These are phyloP conservation scores for Termitomyces sp. DNA, from an alignment of 1,284 basidiomycete species.

Conservation along the genomic window DNA sequence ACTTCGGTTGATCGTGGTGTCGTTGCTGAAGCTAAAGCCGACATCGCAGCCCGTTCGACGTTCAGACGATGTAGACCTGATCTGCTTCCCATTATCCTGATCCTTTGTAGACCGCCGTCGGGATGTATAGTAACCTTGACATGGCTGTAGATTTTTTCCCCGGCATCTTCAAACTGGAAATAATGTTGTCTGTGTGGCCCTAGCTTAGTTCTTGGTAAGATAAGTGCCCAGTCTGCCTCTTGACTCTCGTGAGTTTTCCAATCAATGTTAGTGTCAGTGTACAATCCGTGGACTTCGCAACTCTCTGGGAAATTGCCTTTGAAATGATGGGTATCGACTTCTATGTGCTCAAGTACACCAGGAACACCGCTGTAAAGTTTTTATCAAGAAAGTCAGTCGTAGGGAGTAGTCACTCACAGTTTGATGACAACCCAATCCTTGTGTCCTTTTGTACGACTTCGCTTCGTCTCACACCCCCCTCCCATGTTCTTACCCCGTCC, in stretches of 20 bases:
- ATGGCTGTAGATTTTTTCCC: slow-evolving; percentile 68
- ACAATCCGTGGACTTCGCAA: slow-evolving; percentile 74
- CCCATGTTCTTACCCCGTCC: slow-evolving; percentile 92
- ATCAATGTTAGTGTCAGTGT: slow-evolving; percentile 38
- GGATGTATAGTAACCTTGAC: slow-evolving; percentile 88
- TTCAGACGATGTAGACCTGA: background rate
- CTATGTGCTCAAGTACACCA: slow-evolving; percentile 72
- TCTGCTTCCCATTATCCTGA: slow-evolving; percentile 76
- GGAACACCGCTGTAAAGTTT: slow-evolving; percentile 47
- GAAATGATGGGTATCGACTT: slow-evolving; percentile 95
- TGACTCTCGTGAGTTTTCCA: slow-evolving; percentile 34
- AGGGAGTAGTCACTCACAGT: slow-evolving; percentile 51
- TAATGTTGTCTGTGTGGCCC: slow-evolving; percentile 90
- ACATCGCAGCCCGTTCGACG: background rate
- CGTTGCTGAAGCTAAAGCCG: background rate
- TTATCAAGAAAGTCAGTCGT: background rate
- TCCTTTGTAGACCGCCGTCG: slow-evolving; percentile 92
- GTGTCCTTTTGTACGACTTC: slow-evolving; percentile 75
- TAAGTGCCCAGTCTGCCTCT: slow-evolving; percentile 62
- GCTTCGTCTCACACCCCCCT: slow-evolving; percentile 97
- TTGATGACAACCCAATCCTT: slow-evolving; percentile 91
- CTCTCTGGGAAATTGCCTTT: slow-evolving; percentile 95
- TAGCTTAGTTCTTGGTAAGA: slow-evolving; percentile 76
- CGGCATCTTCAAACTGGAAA: slow-evolving; percentile 72
- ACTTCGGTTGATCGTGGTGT: background rate